Evolutionary conservation across 2,329 filamentous ascomycete genomes (phyloP), one percentile per base, ranked within the genome.

Genomic region (Triangularia setosa): DNA sequence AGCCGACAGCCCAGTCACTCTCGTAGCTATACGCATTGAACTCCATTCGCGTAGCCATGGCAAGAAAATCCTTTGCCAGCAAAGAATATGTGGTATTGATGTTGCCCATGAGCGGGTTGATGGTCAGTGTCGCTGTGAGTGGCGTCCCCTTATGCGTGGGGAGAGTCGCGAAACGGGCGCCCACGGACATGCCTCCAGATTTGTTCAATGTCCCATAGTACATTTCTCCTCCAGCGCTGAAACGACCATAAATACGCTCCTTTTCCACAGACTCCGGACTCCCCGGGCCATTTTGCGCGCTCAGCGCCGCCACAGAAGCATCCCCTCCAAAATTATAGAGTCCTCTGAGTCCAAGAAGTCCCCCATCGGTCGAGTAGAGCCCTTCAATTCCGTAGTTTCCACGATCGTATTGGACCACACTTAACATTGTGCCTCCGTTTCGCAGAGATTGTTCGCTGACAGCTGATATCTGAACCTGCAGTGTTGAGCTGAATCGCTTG

Each of bases 1-100:
- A 91, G 14, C 95, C 95, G 24, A 98, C 85, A 25, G 93, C 89
- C 82, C 97, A 90, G 64, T 95, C 91, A 74, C 92, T 97, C 80
- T 99, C 95, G 80, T 97, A 99, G 75, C 92, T 97, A 78, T 97
- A 98, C 58, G 97, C 90, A 73, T 99, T 99, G 79, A 99, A 99
- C 73, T 96, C 93, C 79, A 98, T 94, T 58, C 90, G 88, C 23
- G 93, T 96, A 68, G 93, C 95, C 58, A 99, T 84, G 11, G 92
- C 91, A 70, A 96, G 86, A 72, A 92, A 87, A 33, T 86, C 86
- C 2, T 92, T 92, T 1, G 94, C 94, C 72, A 92, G 90, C 57
- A 98, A 91, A 0, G 95, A 91, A 75, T 99, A 99, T 16, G 88
- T 96, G 35, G 93, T 92, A 64, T 90, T 93, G 65, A 99, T 83